Base-by-base conservation (phyloP, 2,329 filamentous ascomycete genomes). In the Aspergillus pseudoviridinutans region DNA sequence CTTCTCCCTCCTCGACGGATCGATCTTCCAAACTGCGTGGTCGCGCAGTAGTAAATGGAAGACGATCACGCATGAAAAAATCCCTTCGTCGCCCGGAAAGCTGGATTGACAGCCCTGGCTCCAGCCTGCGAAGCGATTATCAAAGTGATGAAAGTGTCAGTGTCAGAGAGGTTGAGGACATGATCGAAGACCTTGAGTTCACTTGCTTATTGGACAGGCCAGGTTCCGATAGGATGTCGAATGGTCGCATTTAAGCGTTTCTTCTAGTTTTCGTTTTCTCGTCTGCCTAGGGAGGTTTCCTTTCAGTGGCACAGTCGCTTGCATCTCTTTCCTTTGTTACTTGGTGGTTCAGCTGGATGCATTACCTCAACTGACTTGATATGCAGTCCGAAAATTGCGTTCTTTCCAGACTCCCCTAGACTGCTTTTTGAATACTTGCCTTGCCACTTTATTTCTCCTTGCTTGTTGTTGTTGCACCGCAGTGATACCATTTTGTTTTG, bases 161-260 rank as follows among this genome's bases (percentile, higher is more conserved):
- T 51, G 52, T 68, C 28, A 66, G 63, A 24, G 69, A 68, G n/a
- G 47, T 72, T 14, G 70, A 71, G 54, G 63, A 68, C 42, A 69
- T 71, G 66, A 65, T 71, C 14, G 66, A 69, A 54, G 69, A 71
- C 44, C 64, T 70, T 38, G 69, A 73, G 47, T 58, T 70, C 51
- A 66, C 64, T n/a, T 73, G 70, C 67, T 38, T 65, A 53, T 70
- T 70, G 20, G 66, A 72, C 38, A 64, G 67, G 51, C 49, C 59
- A 35, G 54, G 46, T 17, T 8, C 49, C 27, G 27, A 29, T 29
- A 53, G 50, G 32, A 14, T 32, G 25, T 54, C 28, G 42, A 35
- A 9, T 42, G 32, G 17, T 27, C 25, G 38, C n/a, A 38, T 20
- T 42, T 46, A 54, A 44, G 14, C 28, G 29, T 47, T 44, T 22